Evolutionary conservation across 1,284 basidiomycete genomes (phyloP), one percentile per base, ranked within the genome.

Genomic region (Malassezia sp.): DNA sequence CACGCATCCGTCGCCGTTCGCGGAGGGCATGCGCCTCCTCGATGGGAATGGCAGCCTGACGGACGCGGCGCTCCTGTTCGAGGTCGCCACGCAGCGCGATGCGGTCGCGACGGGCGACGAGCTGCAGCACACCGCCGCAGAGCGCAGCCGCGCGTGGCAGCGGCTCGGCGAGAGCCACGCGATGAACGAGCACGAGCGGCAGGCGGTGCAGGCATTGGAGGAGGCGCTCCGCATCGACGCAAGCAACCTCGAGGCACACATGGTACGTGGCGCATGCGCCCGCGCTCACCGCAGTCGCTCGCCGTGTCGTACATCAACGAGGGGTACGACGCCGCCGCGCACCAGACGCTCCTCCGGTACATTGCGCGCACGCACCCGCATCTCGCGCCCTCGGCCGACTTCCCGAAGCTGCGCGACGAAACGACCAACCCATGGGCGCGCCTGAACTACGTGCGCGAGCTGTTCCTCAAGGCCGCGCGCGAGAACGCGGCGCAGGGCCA

Each of bases 291-390:
- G n/a, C n/a, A n/a, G n/a, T 60, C 64, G 18, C 78, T 97, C 15
- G 90, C 93, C 3, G 91, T 96, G 57, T 88, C 87, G 4, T 97
- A 88, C 72, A 95, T 90, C 37, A 99, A 99, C 68, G 93, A 99
- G 74, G 81, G 81, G 0, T 84, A 83, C 64, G 91, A 97, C 62
- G 77, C 83, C 6, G 88, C 83, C 2, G 85, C 91, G 2, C 81
- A 95, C 63, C 75, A 81, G 1, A 89, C 84, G 73, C 78, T 99
- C 20, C 79, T 93, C 49, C 82, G 83, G 39, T 96, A 89, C 82
- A 76, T 97, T 36, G 74, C 75, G 39, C 78, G 83, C 23, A 79
- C 81, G 18, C 87, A 85, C 71, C 89, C 90, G 0, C 57, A 57
- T 42, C 32, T 64, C 37, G 79, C 79, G 29, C 77, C 80, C 0